These are phyloP conservation scores for Rhynchospora tenuis DNA, from an alignment of 176 grass and related monocot species.

Conservation along the genomic window DNA sequence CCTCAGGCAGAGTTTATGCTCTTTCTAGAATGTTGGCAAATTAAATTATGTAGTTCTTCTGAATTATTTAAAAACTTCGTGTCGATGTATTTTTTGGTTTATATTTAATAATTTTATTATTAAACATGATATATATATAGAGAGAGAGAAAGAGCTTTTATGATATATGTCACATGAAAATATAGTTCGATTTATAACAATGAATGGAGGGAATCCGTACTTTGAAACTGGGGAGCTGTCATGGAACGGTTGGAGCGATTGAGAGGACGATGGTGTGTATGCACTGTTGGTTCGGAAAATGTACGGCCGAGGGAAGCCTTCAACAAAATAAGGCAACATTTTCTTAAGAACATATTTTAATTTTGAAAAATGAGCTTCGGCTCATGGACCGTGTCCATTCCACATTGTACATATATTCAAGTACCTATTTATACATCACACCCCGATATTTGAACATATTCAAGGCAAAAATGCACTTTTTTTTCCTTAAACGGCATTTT, in stretches of 20 bases:
- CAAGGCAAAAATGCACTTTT: background rate
- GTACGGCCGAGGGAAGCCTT: background rate
- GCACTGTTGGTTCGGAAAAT: background rate
- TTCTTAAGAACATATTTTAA: background rate
- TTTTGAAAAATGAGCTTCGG: background rate
- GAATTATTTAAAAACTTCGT: no score
- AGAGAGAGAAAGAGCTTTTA: background rate
- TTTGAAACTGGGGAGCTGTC: background rate
- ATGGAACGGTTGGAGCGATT: background rate
- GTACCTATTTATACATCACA: background rate
- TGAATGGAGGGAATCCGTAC: background rate
- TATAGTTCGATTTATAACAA: background rate
- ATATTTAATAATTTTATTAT: background rate
- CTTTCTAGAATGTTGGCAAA: background rate
- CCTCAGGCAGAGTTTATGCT: background rate
- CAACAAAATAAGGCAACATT: background rate
- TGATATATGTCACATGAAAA: background rate
- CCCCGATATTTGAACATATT: background rate
- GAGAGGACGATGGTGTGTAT: background rate
- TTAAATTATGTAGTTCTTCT: background rate
- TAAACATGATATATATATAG: background rate
- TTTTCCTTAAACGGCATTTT: background rate
- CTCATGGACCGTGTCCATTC: conserved; percentile 2
- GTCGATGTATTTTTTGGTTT: no score
- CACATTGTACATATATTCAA: background rate